Evolutionary conservation across 148 eudicot species (phyloP).

Genomic region (Chenopodium formosanum): DNA sequence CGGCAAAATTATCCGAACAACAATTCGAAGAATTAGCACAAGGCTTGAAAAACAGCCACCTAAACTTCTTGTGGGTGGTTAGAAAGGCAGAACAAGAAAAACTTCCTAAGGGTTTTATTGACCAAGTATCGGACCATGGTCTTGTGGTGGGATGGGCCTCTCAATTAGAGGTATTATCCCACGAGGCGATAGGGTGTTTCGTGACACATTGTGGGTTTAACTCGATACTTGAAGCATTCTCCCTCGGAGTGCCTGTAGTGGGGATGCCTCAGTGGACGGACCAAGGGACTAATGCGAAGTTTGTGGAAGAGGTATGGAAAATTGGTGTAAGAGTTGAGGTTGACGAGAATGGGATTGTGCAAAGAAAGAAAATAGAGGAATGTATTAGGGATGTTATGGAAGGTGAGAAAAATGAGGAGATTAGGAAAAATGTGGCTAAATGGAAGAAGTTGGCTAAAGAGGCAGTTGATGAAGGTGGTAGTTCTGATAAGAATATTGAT

Average conservation of each 20-base stretch:
- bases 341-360: slow-evolving; percentile 37
- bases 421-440: slow-evolving; percentile 37
- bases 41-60: slow-evolving; percentile 31
- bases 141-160: slow-evolving; percentile 60
- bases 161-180: slow-evolving; percentile 50
- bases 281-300: slow-evolving; percentile 58
- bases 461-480: slow-evolving; percentile 58
- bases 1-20: slow-evolving; percentile 20
- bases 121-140: slow-evolving; percentile 19
- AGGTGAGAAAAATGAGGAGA: slow-evolving; percentile 38
- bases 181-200: slow-evolving; percentile 51
- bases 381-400: slow-evolving; percentile 52
- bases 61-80: slow-evolving; percentile 61
- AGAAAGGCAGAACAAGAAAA: slow-evolving; percentile 34
- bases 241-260: slow-evolving; percentile 61
- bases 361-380: slow-evolving; percentile 34
- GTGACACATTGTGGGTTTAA: slow-evolving; percentile 68
- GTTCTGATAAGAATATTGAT: slow-evolving; percentile 49
- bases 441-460: slow-evolving; percentile 62
- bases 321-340: slow-evolving; percentile 42
- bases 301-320: slow-evolving; percentile 57
- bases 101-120: slow-evolving; percentile 37
- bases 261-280: slow-evolving; percentile 57
- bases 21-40: slow-evolving; percentile 58
- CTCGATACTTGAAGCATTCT: slow-evolving; percentile 51